These are phyloP conservation scores for Sporisorium graminicola DNA, from an alignment of 1,284 basidiomycete species.

Conservation along the genomic window DNA sequence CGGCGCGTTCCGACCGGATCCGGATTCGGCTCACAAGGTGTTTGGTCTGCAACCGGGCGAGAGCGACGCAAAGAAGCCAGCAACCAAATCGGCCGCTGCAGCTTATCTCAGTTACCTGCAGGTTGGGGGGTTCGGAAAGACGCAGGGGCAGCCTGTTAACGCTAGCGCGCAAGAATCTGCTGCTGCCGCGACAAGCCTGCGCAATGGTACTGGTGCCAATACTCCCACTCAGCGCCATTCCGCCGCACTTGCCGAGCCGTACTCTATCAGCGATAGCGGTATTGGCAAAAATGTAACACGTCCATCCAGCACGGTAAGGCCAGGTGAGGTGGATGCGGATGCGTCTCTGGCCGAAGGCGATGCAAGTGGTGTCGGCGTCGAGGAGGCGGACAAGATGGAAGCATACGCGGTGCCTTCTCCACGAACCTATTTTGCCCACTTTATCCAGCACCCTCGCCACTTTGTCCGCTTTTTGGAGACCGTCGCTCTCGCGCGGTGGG, in stretches of 20 bases:
- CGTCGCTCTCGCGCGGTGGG: slow-evolving; percentile 84
- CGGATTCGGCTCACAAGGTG: slow-evolving; percentile 12
- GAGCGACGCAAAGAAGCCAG: slow-evolving; percentile 5
- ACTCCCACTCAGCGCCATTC: slow-evolving; percentile 40
- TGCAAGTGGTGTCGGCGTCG: slow-evolving; percentile 8
- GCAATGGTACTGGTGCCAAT: slow-evolving; percentile 10
- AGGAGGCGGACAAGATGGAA: slow-evolving; percentile 23
- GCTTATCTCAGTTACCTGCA: slow-evolving; percentile 56
- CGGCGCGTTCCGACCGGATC: slow-evolving; percentile 71
- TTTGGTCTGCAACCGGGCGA: slow-evolving; percentile 1
- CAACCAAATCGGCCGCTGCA: slow-evolving; percentile 36
- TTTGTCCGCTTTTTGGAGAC: slow-evolving; percentile 91
- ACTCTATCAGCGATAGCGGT: slow-evolving; percentile 16
- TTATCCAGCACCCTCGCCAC: slow-evolving; percentile 86
- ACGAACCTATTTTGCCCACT: slow-evolving; percentile 90
- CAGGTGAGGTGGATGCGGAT: slow-evolving; percentile 14
- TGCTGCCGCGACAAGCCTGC: slow-evolving; percentile 5
- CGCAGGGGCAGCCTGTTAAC: not conserved
- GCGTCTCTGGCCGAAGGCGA: slow-evolving; percentile 12
- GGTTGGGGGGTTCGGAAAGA: slow-evolving; percentile 46
- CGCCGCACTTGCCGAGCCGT: slow-evolving; percentile 33
- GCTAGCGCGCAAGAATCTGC: not conserved
- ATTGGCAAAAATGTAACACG: slow-evolving; percentile 7
- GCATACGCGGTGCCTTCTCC: slow-evolving; percentile 80
- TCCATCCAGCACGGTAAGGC: slow-evolving; percentile 22